Conservation (phyloP, 371 early-diverging fungal species). For the Actinomortierella ambigua region DNA sequence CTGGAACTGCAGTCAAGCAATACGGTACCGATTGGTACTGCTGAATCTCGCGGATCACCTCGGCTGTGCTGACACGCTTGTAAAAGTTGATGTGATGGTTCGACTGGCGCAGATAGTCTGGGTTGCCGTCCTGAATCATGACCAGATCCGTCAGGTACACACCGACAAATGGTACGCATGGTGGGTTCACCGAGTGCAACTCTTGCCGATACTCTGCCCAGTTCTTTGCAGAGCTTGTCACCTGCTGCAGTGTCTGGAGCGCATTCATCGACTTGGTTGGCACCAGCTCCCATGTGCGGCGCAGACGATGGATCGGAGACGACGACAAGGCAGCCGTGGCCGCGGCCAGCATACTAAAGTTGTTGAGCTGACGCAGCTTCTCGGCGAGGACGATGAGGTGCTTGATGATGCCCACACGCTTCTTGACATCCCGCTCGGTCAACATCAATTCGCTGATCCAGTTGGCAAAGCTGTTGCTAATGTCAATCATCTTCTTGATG, state of each 20-base stretch:
- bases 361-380: slow-evolving; percentile 79
- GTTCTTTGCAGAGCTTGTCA: slow-evolving; percentile 85
- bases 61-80: slow-evolving; percentile 87
- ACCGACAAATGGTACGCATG: slow-evolving; percentile 92
- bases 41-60: slow-evolving; percentile 91
- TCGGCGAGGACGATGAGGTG: slow-evolving; percentile 87
- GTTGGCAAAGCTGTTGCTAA: slow-evolving; percentile 65
- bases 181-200: slow-evolving; percentile 86
- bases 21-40: slow-evolving; percentile 92
- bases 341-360: slow-evolving; percentile 91
- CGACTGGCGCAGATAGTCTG: slow-evolving; percentile 69
- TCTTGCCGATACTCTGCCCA: slow-evolving; percentile 87
- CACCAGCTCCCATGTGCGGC: slow-evolving; percentile 84
- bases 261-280: slow-evolving; percentile 63
- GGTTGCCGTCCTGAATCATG: slow-evolving; percentile 93
- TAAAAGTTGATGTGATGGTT: slow-evolving; percentile 82
- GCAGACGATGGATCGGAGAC: slow-evolving; percentile 88
- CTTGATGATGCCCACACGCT: slow-evolving; percentile 78
- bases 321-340: slow-evolving; percentile 90
- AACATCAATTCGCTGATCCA: slow-evolving; percentile 87
- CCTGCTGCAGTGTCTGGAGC: slow-evolving; percentile 51
- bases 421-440: slow-evolving; percentile 75
- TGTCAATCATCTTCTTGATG: slow-evolving; percentile 79
- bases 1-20: slow-evolving; percentile 72
- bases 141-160: slow-evolving; percentile 91